Evolutionary conservation across 1,139 yeast genomes (phyloP).

Genomic region (Trichomonascaceae sp.): DNA sequence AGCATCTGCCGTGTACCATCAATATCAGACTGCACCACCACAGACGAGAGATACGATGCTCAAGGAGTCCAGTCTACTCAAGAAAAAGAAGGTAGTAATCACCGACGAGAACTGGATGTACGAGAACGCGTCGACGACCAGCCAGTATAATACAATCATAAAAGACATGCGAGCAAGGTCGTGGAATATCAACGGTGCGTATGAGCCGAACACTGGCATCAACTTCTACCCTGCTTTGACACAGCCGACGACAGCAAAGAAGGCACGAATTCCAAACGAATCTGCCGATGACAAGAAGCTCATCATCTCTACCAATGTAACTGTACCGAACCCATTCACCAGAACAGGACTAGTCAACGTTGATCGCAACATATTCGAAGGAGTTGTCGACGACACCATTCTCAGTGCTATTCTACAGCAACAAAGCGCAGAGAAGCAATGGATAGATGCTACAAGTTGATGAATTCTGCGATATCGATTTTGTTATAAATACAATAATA

Average conservation of each 20-base stretch:
- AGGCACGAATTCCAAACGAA: conserved; percentile 15
- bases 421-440: conserved; percentile 46
- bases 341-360: conserved; percentile 62
- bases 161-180: conserved; percentile 54
- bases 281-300: conserved; percentile 31
- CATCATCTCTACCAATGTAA: conserved; percentile 47
- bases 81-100: conserved; percentile 35
- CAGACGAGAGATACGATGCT: conserved; percentile 24
- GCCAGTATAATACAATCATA: conserved; percentile 60
- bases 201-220: conserved; percentile 80
- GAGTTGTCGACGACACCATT: conserved; percentile 46
- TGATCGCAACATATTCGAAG: conserved; percentile 52
- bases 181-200: conserved; percentile 48
- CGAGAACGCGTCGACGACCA: conserved; percentile 73
- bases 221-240: conserved; percentile 66
- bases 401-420: conserved; percentile 61
- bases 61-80: conserved; percentile 17
- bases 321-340: conserved; percentile 36
- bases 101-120: conserved; percentile 81
- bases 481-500: neutral
- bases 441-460: conserved; percentile 10
- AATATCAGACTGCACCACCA: conserved; percentile 32
- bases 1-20: conserved; percentile 40
- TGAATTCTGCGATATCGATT: neutral
- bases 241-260: conserved; percentile 54